Conservation (phyloP, 164 flowering plant species). For the Aristolochia californica region DNA sequence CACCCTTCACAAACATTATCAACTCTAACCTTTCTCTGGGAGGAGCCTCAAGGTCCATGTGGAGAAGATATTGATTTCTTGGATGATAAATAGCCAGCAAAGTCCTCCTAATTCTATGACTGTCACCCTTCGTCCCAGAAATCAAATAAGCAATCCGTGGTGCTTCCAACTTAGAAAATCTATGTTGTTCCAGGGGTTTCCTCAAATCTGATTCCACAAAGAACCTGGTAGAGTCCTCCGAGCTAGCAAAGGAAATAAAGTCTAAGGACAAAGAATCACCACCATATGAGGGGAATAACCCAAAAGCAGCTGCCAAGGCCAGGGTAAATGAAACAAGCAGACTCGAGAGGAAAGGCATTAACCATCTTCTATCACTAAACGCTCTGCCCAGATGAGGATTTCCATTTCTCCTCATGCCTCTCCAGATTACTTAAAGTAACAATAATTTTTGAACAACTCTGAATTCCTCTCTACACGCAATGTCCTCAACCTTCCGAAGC, state of each 20-base stretch:
- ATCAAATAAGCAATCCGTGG: constrained; percentile 79
- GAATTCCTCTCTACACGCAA: neutral
- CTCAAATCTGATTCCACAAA: constrained; percentile 62
- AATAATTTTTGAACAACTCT: neutral
- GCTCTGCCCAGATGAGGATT: constrained; percentile 43
- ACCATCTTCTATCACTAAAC: constrained; percentile 73
- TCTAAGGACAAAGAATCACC: constrained; percentile 41
- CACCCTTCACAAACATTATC: constrained; percentile 48
- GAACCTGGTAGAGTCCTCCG: constrained; percentile 45
- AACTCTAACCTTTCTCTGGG: constrained; percentile 78
- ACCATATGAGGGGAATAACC: constrained; percentile 31
- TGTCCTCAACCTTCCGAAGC: neutral
- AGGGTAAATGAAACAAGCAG: constrained; percentile 53
- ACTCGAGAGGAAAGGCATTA: constrained; percentile 63
- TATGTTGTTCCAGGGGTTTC: constrained; percentile 13
- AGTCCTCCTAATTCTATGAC: constrained; percentile 79
- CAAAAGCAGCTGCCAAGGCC: constrained; percentile 27
- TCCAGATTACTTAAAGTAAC: neutral
- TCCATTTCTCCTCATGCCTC: constrained; percentile 50
- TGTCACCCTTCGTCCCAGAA: constrained; percentile 92
- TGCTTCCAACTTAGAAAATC: constrained; percentile 23
- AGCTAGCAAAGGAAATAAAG: constrained; percentile 21
- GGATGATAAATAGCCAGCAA: constrained; percentile 94
- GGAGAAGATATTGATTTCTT: constrained; percentile 77
- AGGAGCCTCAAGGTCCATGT: constrained; percentile 97